Conservation (phyloP, 495 filamentous ascomycete species). For the Aspergillus heteromorphus region DNA sequence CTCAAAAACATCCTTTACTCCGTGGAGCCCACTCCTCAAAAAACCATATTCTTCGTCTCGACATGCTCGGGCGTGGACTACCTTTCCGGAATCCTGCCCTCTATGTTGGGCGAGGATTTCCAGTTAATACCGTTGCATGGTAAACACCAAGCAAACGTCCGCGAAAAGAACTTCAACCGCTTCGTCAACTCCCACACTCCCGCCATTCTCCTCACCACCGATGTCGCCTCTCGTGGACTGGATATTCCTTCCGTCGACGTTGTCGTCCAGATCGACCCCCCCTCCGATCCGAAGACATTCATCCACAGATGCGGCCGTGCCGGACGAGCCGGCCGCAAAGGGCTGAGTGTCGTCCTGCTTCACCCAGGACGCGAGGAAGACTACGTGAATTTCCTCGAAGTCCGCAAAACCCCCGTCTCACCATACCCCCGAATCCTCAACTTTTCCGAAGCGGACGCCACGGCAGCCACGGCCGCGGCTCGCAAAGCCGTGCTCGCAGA, state of each 20-base stretch:
- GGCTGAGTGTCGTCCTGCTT: constrained; percentile 79
- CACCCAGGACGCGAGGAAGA: constrained; percentile 80
- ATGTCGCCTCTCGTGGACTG: constrained; percentile 79
- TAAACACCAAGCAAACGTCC: constrained; percentile 73
- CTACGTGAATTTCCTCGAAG: constrained; percentile 79
- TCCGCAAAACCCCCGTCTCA: constrained; percentile 82
- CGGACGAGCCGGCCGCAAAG: constrained; percentile 79
- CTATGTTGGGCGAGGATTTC: constrained; percentile 54
- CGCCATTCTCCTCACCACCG: constrained; percentile 78
- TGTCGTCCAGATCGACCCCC: constrained; percentile 88
- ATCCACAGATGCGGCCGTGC: constrained; percentile 92
- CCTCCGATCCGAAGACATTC: constrained; percentile 89
- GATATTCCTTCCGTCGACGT: constrained; percentile 95
- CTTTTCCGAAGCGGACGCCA: constrained; percentile 53
- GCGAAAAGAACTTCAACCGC: constrained; percentile 72
- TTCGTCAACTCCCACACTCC: constrained; percentile 65
- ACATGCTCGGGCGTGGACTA: constrained; percentile 96
- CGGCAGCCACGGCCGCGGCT: constrained; percentile 46
- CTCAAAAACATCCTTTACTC: constrained; percentile 64
- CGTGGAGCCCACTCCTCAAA: constrained; percentile 64
- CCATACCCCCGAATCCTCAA: constrained; percentile 49
- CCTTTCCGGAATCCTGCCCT: constrained; percentile 69
- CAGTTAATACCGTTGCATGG: constrained; percentile 78
- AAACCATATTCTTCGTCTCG: constrained; percentile 89
- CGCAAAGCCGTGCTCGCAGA: constrained; percentile 61